A percentile compares a stretch with the other conserved stretches of the same genome.
Evolutionary conservation across 1,284 basidiomycete genomes (phyloP).

Genomic region (Ustilago bromivora): DNA sequence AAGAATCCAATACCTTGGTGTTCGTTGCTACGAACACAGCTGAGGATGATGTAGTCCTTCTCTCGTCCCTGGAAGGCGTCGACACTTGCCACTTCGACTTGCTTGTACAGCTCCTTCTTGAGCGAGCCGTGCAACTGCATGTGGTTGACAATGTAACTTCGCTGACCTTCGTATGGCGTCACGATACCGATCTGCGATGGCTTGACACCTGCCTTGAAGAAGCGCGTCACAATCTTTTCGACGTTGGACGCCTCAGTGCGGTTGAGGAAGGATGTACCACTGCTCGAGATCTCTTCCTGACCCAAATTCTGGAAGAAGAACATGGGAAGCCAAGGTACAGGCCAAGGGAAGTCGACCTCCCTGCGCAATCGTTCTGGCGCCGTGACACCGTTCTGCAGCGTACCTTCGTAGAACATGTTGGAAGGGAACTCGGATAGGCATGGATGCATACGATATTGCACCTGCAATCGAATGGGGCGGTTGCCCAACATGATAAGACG

Average conservation of each 20-base stretch:
- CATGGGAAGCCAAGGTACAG: constrained; percentile 96
- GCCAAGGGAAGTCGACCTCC: constrained; percentile 99
- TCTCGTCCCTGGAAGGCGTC: constrained; percentile 99
- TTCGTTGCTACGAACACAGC: constrained; percentile 98
- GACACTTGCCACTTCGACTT: constrained; percentile 97
- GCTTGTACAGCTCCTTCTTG: constrained; percentile 99
- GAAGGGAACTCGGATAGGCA: constrained; percentile 99
- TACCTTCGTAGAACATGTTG: constrained; percentile 99
- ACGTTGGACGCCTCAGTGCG: constrained; percentile 98
- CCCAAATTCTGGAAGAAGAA: constrained; percentile 99
- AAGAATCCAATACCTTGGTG: constrained; percentile 99
- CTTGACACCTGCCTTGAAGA: constrained; percentile 98
- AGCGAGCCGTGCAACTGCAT: constrained; percentile 99
- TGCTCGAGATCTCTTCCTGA: constrained; percentile 98
- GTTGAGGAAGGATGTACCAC: constrained; percentile 98
- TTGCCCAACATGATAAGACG: constrained; percentile 94
- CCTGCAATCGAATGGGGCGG: constrained; percentile 95
- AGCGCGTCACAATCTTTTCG: constrained; percentile 99
- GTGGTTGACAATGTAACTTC: constrained; percentile 98
- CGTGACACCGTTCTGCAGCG: constrained; percentile 97
- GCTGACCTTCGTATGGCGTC: constrained; percentile 98
- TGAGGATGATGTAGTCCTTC: constrained; percentile 99
- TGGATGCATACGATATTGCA: constrained; percentile 99
- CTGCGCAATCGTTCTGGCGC: constrained; percentile 95
- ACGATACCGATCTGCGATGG: constrained; percentile 97